phyloP scores from a whole-genome alignment of 129 eudicot genomes.

The Helianthus annuus region HanXRQr2.0-SUNRISE NC_035436.2:193332035-193332534 shows the following conservation, averaged over 20 bases:
- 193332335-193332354: constrained; percentile 42
- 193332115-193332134: too few relatives aligned
- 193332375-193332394: constrained; percentile 37
- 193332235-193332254: background rate
- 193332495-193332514: too few relatives aligned
- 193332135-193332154: too few relatives aligned
- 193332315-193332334: constrained; percentile 43
- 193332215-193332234: too few relatives aligned
- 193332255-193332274: background rate
- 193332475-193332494: too few relatives aligned
- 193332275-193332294: background rate
- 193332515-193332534: background rate
- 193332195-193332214: too few relatives aligned
- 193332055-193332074: too few relatives aligned
- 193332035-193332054: too few relatives aligned
- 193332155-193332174: too few relatives aligned
- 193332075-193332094: too few relatives aligned
- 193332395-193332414: constrained; percentile 35
- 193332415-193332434: constrained; percentile 28
- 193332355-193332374: constrained; percentile 49
- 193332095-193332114: too few relatives aligned
- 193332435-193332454: constrained; percentile 27
- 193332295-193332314: constrained; percentile 30
- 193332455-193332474: constrained; percentile 5
- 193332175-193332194: too few relatives aligned